Base-by-base conservation (phyloP, 805 yeast genomes). In the Candida awuae region DNA sequence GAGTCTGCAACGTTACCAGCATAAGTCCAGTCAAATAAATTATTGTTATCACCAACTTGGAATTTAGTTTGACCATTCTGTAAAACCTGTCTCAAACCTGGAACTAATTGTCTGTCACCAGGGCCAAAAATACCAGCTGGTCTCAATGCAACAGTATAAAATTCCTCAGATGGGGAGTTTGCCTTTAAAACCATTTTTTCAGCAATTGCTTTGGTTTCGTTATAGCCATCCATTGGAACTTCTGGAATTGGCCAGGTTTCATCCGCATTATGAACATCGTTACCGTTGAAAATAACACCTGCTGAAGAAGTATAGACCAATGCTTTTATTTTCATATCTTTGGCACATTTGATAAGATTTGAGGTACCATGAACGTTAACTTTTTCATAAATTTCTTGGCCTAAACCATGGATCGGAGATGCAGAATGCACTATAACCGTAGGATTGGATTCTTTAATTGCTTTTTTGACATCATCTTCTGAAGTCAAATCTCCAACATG, bases 51-150 rank as follows among this genome's bases (percentile, higher is more conserved):
- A 48, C 99, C 98, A 35, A 92, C 69, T 63, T 92, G 99, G 61
- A 85, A 85, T 59, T 83, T 83, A 17, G 92, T 81, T 60, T 90
- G 96, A 8, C 95, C 95, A 39, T 75, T 65, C 42, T 72, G 71
- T 3, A 95, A 87, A 32, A 85, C 95, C 13, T 71, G 71, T 55
- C 95, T 76, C 43, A 92, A 67, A 3, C 94, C 95, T 10, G 98
- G 98, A 33, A 92, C 92, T 54, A 92, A 66, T 59, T 92, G 99
- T 44, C 98, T 76, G 59, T 92, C 98, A 32, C 98, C 97, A 6
- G 97, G 98, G 5, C 98, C 99, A 65, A 92, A 92, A 34, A 92
- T 87, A 29, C 98, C 99, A 1, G 98, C 96, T 1, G 98, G 98
- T 46, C 99, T 75, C 35, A 92, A 62, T 2, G 96, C 92, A 27